Base-by-base conservation (phyloP, 306 rosid genomes). In the Trifolium repens region DNA sequence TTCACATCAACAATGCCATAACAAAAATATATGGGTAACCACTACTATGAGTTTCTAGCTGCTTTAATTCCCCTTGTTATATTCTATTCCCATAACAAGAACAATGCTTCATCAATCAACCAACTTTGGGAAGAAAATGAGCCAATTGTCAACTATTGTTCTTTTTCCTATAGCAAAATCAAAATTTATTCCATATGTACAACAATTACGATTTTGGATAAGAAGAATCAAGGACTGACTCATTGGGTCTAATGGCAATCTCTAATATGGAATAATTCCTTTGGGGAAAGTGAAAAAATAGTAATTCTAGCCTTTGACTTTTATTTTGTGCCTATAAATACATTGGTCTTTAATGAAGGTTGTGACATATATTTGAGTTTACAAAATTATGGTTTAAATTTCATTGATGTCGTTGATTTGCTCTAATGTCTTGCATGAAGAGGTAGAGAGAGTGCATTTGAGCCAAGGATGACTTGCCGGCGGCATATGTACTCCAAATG, bases 381-480 rank as follows among this genome's bases (percentile, higher is more conserved):
- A 5, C 37, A 59, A 59, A 9, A 5, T 13, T n/a, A 7, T 13
- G 9, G 5, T 1, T 12, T 53, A 78, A 55, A 70, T 52, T 13
- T n/a, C 5, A 60, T 12, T 30, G 66, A 72, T 13, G 60, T 30
- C n/a, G 47, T 30, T 35, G 69, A 14, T 46, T 13, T 52, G 78
- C 85, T 81, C 81, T 34, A 71, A 26, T 44, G 81, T 71, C 80
- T 69, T 65, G 72, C 60, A 78, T 68, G 80, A 76, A 34, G 86
- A 65, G 82, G 75, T 0, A 32, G 63, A 82, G 73, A 80, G 84
- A 85, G 87, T 66, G 60, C 2, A 37, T 49, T 74, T 80, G 89
- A 85, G 89, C 83, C 89, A 77, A 79, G 85, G 83, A 85, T 85
- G 85, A 82, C 87, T 85, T 85, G 87, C 71, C 82, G 87, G 61